Conservation (phyloP, 2,329 filamentous ascomycete species). For the Grosmannia huntii region DNA sequence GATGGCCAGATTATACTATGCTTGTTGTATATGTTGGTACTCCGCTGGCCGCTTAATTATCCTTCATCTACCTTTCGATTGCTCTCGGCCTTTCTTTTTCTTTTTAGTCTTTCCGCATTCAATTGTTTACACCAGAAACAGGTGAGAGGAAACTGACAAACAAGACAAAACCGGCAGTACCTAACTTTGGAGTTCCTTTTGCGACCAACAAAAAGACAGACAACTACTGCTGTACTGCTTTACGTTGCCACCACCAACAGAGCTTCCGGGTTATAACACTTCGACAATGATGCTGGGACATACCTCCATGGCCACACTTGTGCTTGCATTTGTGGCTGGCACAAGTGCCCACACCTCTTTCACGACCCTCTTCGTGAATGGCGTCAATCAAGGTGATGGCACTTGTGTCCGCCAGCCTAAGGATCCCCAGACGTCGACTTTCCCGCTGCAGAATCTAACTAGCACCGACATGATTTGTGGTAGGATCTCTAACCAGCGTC, state of each 20-base stretch:
- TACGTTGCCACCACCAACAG: background rate
- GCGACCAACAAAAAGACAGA: background rate
- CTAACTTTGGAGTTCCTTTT: background rate
- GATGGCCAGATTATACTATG: no score
- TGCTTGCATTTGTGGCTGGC: conserved; percentile 21
- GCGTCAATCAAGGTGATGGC: conserved; percentile 53
- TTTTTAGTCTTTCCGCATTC: background rate
- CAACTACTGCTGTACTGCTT: background rate
- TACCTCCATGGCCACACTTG: background rate
- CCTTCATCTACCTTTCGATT: background rate
- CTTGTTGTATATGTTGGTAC: no score
- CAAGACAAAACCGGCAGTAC: background rate
- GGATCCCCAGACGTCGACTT: conserved; percentile 36
- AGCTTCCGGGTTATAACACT: background rate
- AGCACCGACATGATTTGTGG: conserved; percentile 60
- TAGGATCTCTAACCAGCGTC: conserved; percentile 24
- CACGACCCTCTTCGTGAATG: conserved; percentile 50
- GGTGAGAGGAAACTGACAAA: background rate
- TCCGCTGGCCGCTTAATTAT: no score
- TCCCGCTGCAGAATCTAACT: conserved; percentile 43
- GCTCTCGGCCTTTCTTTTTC: background rate
- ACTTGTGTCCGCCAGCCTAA: conserved; percentile 58
- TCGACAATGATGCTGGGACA: background rate
- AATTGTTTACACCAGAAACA: background rate
- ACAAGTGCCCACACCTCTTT: conserved; percentile 47